Evolutionary conservation across 179 eudicot genomes (phyloP).

Genomic region (Dionaea muscipula): DNA sequence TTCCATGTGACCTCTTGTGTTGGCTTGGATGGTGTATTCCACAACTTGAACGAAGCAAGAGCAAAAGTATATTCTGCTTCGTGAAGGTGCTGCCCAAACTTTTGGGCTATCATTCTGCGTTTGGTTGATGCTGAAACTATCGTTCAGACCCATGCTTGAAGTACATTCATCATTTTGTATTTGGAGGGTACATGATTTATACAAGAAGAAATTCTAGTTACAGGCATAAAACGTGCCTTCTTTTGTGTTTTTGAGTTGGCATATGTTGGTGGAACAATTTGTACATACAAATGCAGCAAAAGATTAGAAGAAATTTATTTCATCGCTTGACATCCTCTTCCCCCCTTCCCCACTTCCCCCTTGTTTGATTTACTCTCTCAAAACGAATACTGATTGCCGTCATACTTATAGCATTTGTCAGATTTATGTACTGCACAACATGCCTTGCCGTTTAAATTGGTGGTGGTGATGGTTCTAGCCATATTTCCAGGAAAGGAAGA

Average conservation of each 20-base stretch:
- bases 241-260: too few species aligned
- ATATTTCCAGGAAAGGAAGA: too few species aligned
- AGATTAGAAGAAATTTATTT: neutral
- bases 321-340: neutral
- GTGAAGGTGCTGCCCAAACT: constrained; percentile 15
- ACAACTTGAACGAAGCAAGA: constrained; percentile 5
- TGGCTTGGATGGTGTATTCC: constrained; percentile 8
- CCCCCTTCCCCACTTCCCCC: neutral
- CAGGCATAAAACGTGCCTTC: neutral
- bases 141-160: constrained; percentile 10
- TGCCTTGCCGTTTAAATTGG: neutral
- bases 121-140: constrained; percentile 3
- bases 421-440: neutral
- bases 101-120: constrained; percentile 18
- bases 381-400: neutral
- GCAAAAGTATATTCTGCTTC: constrained; percentile 10
- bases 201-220: constrained; percentile 14
- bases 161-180: neutral
- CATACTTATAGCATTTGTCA: neutral
- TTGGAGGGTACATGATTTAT: constrained; percentile 19
- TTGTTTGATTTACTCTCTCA: neutral
- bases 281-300: neutral
- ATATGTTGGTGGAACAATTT: constrained; percentile 1
- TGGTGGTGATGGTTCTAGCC: too few species aligned
- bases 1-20: neutral